Evolutionary conservation across 164 flowering plant species (phyloP).

Genomic region (Pachysandra terminalis): DNA sequence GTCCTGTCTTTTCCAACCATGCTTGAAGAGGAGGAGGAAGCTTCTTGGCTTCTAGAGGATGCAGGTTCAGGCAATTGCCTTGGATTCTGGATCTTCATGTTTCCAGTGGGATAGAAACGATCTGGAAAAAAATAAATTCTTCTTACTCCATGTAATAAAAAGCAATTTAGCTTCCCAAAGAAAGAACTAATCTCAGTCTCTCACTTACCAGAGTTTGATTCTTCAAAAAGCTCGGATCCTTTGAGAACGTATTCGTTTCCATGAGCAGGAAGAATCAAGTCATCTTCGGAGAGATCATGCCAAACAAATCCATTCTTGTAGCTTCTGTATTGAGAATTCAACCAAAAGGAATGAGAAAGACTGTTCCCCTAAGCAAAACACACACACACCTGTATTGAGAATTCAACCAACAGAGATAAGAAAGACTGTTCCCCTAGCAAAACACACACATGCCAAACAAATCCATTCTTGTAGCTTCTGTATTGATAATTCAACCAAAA

Average conservation of each 20-base stretch:
- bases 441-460: conserved; percentile 99
- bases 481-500: conserved; percentile 16
- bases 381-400: too few species aligned
- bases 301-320: conserved; percentile 95
- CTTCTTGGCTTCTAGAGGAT: conserved; percentile 62
- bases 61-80: conserved; percentile 57
- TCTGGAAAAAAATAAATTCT: conserved; percentile 25
- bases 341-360: conserved; percentile 8
- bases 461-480: conserved; percentile 94
- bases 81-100: conserved; percentile 34
- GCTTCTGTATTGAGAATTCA: conserved; percentile 48
- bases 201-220: conserved; percentile 57
- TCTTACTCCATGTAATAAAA: not conserved
- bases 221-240: conserved; percentile 91
- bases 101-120: conserved; percentile 39
- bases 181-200: not conserved
- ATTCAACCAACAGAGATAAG: too few species aligned
- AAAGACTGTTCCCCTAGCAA: too few species aligned
- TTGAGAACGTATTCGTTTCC: conserved; percentile 92
- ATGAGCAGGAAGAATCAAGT: conserved; percentile 76
- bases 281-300: conserved; percentile 91
- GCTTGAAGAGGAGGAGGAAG: conserved; percentile 67
- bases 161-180: not conserved
- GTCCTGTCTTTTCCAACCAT: conserved; percentile 51
- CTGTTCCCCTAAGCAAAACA: not conserved